A percentile compares a stretch with the other conserved stretches of the same genome.
Conservation (phyloP, 495 filamentous ascomycete genomes). For the Podospora anserina region DNA sequence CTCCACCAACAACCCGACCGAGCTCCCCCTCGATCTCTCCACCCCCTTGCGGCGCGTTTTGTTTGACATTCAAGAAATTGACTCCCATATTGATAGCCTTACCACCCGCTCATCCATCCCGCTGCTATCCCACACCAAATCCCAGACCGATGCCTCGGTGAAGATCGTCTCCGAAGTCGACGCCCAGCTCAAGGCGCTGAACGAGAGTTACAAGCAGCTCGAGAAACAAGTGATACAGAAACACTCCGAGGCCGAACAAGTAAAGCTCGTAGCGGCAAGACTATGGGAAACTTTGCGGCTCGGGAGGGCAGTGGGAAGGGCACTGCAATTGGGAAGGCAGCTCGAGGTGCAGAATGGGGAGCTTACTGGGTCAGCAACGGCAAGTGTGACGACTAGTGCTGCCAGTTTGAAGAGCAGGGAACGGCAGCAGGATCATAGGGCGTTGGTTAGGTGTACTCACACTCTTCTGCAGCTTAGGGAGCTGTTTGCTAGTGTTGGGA, state of each 20-base stretch:
- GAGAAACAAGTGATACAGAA: conserved; percentile 78
- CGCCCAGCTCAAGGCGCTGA: conserved; percentile 70
- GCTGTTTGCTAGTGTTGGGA: conserved; percentile 61
- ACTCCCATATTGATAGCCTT: conserved; percentile 88
- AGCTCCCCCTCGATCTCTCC: conserved; percentile 85
- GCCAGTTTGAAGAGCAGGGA: conserved; percentile 46
- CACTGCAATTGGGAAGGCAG: conserved; percentile 76
- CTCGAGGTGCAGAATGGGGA: conserved; percentile 74
- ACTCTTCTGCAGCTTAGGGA: conserved; percentile 70
- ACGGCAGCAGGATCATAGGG: conserved; percentile 56
- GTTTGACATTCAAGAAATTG: conserved; percentile 96
- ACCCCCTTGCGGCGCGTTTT: conserved; percentile 91
- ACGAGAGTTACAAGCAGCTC: conserved; percentile 77
- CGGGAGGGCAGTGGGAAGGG: conserved; percentile 69
- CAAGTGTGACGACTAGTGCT: conserved; percentile 27
- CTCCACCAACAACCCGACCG: conserved; percentile 85
- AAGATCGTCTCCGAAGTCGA: conserved; percentile 70
- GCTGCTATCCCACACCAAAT: conserved; percentile 72
- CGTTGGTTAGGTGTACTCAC: conserved; percentile 72
- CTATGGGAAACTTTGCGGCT: conserved; percentile 77
- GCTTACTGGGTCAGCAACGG: conserved; percentile 32
- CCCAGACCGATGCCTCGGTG: conserved; percentile 64
- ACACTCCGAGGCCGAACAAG: conserved; percentile 75
- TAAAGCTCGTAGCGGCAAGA: conserved; percentile 65
- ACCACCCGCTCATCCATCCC: conserved; percentile 82